A percentile compares a stretch with the other conserved stretches of the same genome.
These are phyloP conservation scores for Acanthochlamys bracteata DNA, from an alignment of 106 monocot species.

Conservation along the genomic window DNA sequence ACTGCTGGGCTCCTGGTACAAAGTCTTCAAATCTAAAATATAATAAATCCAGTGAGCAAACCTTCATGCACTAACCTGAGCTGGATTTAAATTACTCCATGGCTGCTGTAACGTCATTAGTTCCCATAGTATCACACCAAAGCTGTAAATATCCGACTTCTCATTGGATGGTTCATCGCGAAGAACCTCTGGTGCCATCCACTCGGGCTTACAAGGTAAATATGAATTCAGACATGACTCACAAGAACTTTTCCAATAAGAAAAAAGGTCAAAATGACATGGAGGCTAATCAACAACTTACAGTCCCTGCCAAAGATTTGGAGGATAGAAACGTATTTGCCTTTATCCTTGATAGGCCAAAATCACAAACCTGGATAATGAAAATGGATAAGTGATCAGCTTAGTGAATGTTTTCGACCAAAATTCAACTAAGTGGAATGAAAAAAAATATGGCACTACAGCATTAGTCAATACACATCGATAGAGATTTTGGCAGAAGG, in stretches of 20 bases:
- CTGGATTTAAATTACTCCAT: constrained; percentile 94
- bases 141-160: constrained; percentile 98
- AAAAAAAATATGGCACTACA: not conserved
- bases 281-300: constrained; percentile 29
- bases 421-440: not conserved
- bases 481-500: not conserved
- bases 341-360: constrained; percentile 91
- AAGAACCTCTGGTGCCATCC: constrained; percentile 99
- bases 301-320: constrained; percentile 93
- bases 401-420: not conserved
- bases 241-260: not conserved
- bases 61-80: constrained; percentile 49
- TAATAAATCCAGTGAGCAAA: no score
- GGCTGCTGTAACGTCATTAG: constrained; percentile 98
- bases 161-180: constrained; percentile 98
- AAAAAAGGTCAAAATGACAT: not conserved
- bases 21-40: no score
- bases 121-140: constrained; percentile 97
- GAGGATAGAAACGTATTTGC: constrained; percentile 94
- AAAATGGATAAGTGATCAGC: not conserved
- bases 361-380: constrained; percentile 81
- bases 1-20: no score
- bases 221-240: not conserved
- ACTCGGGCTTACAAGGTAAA: constrained; percentile 61
- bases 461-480: not conserved